Evolutionary conservation across 208 protist species (phyloP).

Genomic region (Porcisia hertigi): DNA sequence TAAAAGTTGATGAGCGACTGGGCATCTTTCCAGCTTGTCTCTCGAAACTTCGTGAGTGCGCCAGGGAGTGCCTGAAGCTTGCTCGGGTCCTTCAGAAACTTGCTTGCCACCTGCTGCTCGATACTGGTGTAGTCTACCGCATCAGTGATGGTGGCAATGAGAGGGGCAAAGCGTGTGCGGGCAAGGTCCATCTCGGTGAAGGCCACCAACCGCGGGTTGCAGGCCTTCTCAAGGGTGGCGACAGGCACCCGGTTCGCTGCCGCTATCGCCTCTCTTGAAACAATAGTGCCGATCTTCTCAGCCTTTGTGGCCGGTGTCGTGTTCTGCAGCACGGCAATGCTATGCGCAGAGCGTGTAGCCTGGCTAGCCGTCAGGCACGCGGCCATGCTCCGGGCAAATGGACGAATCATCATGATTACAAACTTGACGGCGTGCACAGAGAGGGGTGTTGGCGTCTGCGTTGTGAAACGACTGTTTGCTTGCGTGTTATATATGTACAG

Average conservation of each 20-base stretch:
- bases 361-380: conserved; percentile 10
- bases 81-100: conserved; percentile 27
- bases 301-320: conserved; percentile 28
- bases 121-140: conserved; percentile 63
- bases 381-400: conserved; percentile 16
- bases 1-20: conserved; percentile 67
- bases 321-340: conserved; percentile 55
- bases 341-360: conserved; percentile 45
- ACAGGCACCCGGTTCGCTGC: conserved; percentile 53
- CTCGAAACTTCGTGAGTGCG: conserved; percentile 70
- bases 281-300: conserved; percentile 51
- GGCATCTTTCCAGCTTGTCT: conserved; percentile 65
- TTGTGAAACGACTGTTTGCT: background rate
- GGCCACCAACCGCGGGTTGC: conserved; percentile 48
- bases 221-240: conserved; percentile 48
- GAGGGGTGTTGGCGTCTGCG: background rate
- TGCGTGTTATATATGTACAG: background rate
- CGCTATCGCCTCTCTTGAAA: conserved; percentile 52
- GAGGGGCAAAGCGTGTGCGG: conserved; percentile 52
- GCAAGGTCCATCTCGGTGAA: conserved; percentile 78
- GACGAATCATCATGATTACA: conserved; percentile 21
- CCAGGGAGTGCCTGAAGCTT: conserved; percentile 45
- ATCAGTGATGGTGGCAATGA: conserved; percentile 60
- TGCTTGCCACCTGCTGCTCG: conserved; percentile 51
- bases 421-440: background rate